These are phyloP conservation scores for Priceomyces castillae DNA, from an alignment of 805 yeast genomes.

Conservation along the genomic window DNA sequence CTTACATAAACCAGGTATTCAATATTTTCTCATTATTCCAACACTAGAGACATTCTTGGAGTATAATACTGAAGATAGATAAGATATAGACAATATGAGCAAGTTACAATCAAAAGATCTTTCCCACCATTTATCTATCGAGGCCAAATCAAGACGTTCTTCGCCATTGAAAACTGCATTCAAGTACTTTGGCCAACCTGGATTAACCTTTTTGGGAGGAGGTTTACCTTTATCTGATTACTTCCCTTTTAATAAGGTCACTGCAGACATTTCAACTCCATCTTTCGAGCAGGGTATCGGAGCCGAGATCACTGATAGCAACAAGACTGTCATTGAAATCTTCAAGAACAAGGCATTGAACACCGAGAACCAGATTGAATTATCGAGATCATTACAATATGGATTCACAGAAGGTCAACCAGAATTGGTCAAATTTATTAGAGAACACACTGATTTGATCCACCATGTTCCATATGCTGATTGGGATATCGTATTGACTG, in stretches of 20 bases:
- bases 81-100: constrained; percentile 17
- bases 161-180: constrained; percentile 86
- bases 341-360: constrained; percentile 30
- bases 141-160: constrained; percentile 70
- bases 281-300: constrained; percentile 80
- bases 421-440: constrained; percentile 63
- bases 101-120: constrained; percentile 60
- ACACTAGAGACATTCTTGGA: no score
- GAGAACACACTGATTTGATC: constrained; percentile 63
- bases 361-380: constrained; percentile 54
- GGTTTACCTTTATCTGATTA: constrained; percentile 89
- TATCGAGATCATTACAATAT: constrained; percentile 87
- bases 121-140: constrained; percentile 69
- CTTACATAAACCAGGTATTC: no score
- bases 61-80: no score
- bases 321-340: constrained; percentile 42
- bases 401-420: constrained; percentile 83
- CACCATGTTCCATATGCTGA: constrained; percentile 48
- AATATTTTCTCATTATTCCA: no score
- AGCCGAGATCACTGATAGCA: constrained; percentile 47
- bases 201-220: constrained; percentile 87
- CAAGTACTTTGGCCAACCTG: constrained; percentile 69
- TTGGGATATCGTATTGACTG: constrained; percentile 70
- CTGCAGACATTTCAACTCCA: constrained; percentile 70
- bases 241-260: constrained; percentile 84